A percentile compares a stretch with the other conserved stretches of the same genome.
Evolutionary conservation across 345 rosid genomes (phyloP).

Genomic region (Carallia pectinifolia): DNA sequence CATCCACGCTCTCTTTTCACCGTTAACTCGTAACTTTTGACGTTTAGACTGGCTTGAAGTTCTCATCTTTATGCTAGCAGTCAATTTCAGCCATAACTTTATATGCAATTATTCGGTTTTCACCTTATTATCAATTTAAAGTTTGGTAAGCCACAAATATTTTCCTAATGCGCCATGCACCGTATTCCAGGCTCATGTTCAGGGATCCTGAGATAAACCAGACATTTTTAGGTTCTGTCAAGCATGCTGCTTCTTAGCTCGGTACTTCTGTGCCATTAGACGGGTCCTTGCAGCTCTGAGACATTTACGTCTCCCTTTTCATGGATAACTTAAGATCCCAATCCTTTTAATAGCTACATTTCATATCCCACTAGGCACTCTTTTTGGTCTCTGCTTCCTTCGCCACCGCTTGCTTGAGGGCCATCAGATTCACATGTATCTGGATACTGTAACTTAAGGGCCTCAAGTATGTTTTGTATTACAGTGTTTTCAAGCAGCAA

Average conservation of each 20-base stretch:
- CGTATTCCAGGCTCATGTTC: conserved; percentile 2
- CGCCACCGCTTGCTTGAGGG: too few species aligned
- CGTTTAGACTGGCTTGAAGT: not conserved
- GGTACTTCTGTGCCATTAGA: conserved; percentile 3
- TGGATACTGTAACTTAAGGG: too few species aligned
- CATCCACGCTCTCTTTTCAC: not conserved
- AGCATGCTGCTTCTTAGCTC: not conserved
- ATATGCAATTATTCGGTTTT: not conserved
- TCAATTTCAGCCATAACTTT: not conserved
- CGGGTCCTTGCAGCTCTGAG: not conserved
- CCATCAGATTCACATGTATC: too few species aligned
- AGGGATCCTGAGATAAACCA: not conserved
- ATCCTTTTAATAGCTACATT: too few species aligned
- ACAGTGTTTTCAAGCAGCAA: too few species aligned
- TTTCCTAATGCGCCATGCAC: not conserved
- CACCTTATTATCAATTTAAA: not conserved
- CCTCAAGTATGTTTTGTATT: too few species aligned
- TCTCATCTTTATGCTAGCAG: not conserved
- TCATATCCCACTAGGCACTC: too few species aligned
- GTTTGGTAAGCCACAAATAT: not conserved
- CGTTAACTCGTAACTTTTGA: not conserved
- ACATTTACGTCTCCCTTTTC: too few species aligned
- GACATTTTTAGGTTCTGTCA: not conserved
- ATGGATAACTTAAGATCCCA: too few species aligned
- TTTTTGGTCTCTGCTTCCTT: too few species aligned